A percentile compares a stretch with the other conserved stretches of the same genome.
Evolutionary conservation across 192 early-diverging fungal species (phyloP).

Genomic region (Chytriomyces sp.): DNA sequence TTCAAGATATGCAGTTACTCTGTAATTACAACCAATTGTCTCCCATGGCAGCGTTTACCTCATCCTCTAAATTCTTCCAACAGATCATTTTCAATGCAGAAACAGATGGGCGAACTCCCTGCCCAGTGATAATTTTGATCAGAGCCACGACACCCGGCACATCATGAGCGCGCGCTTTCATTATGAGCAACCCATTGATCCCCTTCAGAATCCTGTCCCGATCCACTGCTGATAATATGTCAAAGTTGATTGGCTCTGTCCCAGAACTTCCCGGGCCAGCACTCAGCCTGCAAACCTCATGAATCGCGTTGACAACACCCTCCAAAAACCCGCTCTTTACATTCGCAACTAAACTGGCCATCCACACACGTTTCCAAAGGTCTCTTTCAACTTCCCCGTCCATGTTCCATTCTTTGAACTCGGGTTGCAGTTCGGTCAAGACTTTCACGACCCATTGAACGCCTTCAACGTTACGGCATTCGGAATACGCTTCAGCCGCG

Average conservation of each 20-base stretch:
- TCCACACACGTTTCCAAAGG: slow-evolving; percentile 23
- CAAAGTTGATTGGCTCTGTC: not conserved
- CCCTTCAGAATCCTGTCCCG: slow-evolving; percentile 4
- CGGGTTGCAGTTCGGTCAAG: not conserved
- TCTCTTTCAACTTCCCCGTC: not conserved
- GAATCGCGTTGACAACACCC: slow-evolving; percentile 1
- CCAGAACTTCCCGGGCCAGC: not conserved
- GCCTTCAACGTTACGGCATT: slow-evolving; percentile 1
- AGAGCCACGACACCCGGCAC: not conserved
- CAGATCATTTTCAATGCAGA: not conserved
- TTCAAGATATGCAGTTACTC: not conserved
- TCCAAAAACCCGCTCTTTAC: not conserved
- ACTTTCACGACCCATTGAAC: slow-evolving; percentile 6
- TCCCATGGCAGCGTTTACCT: slow-evolving; percentile 3
- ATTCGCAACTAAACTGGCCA: not conserved
- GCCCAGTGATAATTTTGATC: not conserved
- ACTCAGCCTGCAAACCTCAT: not conserved
- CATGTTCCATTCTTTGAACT: not conserved
- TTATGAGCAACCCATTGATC: slow-evolving; percentile 1
- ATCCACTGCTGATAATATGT: not conserved
- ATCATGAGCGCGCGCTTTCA: not conserved
- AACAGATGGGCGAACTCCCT: not conserved
- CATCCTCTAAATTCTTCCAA: not conserved
- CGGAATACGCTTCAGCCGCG: slow-evolving; percentile 18
- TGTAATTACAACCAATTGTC: not conserved